Conservation (phyloP, 1,284 basidiomycete species). For the Xerocomus nothofagi region DNA sequence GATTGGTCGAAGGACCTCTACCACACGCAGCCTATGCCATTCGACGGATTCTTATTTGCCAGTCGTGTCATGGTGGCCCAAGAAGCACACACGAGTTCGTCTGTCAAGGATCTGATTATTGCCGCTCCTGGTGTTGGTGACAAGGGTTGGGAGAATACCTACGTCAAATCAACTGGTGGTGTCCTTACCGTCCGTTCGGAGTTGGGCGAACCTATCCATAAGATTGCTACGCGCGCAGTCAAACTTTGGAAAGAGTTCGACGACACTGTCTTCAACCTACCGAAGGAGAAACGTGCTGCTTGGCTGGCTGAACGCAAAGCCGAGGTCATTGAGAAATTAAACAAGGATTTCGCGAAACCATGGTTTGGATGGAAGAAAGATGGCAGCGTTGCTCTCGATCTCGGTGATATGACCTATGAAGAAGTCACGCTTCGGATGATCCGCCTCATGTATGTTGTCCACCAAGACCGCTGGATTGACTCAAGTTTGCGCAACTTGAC, state of each 20-base stretch:
- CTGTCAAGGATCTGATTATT: conserved; percentile 96
- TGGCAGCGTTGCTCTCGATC: conserved; percentile 78
- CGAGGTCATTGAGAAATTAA: conserved; percentile 90
- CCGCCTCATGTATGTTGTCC: conserved; percentile 88
- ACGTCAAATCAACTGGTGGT: conserved; percentile 91
- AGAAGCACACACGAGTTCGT: conserved; percentile 92
- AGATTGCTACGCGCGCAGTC: conserved; percentile 95
- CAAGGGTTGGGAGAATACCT: conserved; percentile 92
- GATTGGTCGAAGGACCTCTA: conserved; percentile 89
- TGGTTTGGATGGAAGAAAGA: conserved; percentile 98
- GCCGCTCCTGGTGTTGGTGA: conserved; percentile 93
- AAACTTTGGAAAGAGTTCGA: conserved; percentile 99
- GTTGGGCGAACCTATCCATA: conserved; percentile 98
- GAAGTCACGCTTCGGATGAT: conserved; percentile 92
- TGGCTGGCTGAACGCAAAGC: conserved; percentile 89
- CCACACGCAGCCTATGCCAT: conserved; percentile 95
- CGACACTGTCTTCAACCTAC: conserved; percentile 90
- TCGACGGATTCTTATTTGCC: conserved; percentile 96
- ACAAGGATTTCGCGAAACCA: conserved; percentile 94
- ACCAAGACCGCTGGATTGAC: conserved; percentile 95
- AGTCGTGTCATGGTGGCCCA: conserved; percentile 98
- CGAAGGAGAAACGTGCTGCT: conserved; percentile 89
- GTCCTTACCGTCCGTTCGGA: conserved; percentile 97
- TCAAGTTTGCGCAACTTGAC: conserved; percentile 91
- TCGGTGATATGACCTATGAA: conserved; percentile 98